These are phyloP conservation scores for Hypoxylon sp. DNA, from an alignment of 2,329 filamentous ascomycete species.

Conservation along the genomic window DNA sequence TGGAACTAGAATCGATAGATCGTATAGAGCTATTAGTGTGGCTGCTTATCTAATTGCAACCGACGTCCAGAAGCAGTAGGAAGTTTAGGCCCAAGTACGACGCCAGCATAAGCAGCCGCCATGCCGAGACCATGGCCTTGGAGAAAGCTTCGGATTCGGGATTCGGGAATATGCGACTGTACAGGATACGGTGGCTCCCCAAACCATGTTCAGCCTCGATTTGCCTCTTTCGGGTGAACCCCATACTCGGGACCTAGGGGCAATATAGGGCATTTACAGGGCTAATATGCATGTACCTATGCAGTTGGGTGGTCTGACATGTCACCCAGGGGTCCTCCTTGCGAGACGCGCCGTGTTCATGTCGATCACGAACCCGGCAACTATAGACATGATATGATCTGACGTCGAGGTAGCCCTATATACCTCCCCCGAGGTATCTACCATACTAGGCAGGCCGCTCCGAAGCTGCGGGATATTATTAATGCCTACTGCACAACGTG, in stretches of 20 bases:
- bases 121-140: slow-evolving; percentile 33
- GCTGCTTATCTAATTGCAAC: slow-evolving; percentile 34
- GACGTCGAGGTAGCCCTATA: slow-evolving; percentile 33
- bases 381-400: slow-evolving; percentile 40
- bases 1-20: slow-evolving; percentile 30
- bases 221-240: slow-evolving; percentile 32
- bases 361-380: slow-evolving; percentile 33
- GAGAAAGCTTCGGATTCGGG: slow-evolving; percentile 28
- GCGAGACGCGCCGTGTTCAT: slow-evolving; percentile 27
- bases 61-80: slow-evolving; percentile 24
- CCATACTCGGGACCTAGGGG: slow-evolving; percentile 26
- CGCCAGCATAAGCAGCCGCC: slow-evolving; percentile 28
- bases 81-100: slow-evolving; percentile 18
- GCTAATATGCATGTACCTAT: slow-evolving; percentile 17
- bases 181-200: slow-evolving; percentile 28
- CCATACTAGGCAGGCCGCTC: slow-evolving; percentile 16
- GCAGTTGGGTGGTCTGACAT: slow-evolving; percentile 13
- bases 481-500: slow-evolving; percentile 10
- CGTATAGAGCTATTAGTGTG: slow-evolving; percentile 17
- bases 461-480: slow-evolving; percentile 27
- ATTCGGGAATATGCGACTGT: slow-evolving; percentile 31
- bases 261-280: no score
- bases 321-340: slow-evolving; percentile 9
- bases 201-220: slow-evolving; percentile 38
- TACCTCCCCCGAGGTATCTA: not conserved